phyloP scores from a whole-genome alignment of 225 moss, liverwort and hornwort genomes.

The Climacium dendroides region DNA sequence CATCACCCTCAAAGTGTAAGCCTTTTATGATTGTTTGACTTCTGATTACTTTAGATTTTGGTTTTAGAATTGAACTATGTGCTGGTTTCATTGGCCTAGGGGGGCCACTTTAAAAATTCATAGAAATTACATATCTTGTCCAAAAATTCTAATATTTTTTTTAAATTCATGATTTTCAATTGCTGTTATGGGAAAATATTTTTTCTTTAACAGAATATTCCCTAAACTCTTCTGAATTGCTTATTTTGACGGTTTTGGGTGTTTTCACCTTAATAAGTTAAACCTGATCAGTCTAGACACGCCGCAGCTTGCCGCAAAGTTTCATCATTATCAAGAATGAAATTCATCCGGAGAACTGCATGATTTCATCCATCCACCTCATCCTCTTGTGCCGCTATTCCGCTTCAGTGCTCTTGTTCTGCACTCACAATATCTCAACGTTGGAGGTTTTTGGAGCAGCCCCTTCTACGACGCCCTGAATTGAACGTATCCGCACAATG shows the following conservation, averaged over 20 bases:
- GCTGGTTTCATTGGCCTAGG: too few relatives aligned
- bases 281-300: too few relatives aligned
- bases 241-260: background rate
- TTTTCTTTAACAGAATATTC: too few relatives aligned
- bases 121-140: background rate
- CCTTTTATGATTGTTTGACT: too few relatives aligned
- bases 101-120: background rate
- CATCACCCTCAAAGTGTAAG: too few relatives aligned
- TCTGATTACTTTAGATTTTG: too few relatives aligned
- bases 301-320: too few relatives aligned
- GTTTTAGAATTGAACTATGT: too few relatives aligned
- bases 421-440: background rate
- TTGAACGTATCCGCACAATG: background rate
- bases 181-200: too few relatives aligned
- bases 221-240: background rate
- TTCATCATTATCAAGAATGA: background rate
- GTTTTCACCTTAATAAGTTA: background rate
- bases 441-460: background rate
- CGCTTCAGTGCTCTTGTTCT: too few relatives aligned
- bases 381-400: background rate
- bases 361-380: background rate
- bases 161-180: background rate
- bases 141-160: background rate
- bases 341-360: background rate
- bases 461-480: background rate